Base-by-base conservation (phyloP, 108 stramenopile genomes). In the Discostella pseudostelligera region DNA sequence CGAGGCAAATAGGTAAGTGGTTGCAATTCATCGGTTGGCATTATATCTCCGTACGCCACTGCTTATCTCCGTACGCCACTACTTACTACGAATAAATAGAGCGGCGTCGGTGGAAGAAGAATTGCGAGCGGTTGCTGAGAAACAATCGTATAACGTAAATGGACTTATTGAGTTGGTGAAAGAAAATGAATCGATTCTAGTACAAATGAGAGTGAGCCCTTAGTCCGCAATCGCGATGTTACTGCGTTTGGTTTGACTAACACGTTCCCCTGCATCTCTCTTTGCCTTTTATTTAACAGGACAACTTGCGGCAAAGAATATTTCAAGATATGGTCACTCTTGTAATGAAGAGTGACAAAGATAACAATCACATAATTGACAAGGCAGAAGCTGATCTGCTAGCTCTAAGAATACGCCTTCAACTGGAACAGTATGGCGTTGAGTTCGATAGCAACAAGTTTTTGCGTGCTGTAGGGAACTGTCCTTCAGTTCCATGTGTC, bases 101-200 rank as follows among this genome's bases (percentile, higher is more conserved):
- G 77, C 69, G 20, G 54, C 59, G 3, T 53, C 17, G 26, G 60
- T 78, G 21, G 77, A 78, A 62, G 69, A 61, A 50, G 44, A 78
- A 16, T 67, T 78, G 55, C 54, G 65, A 56, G 51, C 16, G 4
- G 67, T 71, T 49, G 65, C 77, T 9, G 48, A 70, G 35, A 20
- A 59, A 37, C 77, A 78, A 40, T 17, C 59, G 8, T 58, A 61
- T 12, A 78, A 78, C 57, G 77, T 78, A 11, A 57, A 78, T 36
- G 67, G 56, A 47, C 77, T 78, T 57, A 65, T 78, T 26, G 56
- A 63, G 3, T 64, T 78, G 26, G 77, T 78, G 37, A 71, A 78
- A 42, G 69, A 78, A 47, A 78, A 78, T 56, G 77, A 65, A 43
- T 11, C 60, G 14, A 67, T 78, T 14, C 29, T 78, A 11, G 48